These are phyloP conservation scores for Nissolia schottii DNA, from an alignment of 306 rosid genomes.

Conservation along the genomic window DNA sequence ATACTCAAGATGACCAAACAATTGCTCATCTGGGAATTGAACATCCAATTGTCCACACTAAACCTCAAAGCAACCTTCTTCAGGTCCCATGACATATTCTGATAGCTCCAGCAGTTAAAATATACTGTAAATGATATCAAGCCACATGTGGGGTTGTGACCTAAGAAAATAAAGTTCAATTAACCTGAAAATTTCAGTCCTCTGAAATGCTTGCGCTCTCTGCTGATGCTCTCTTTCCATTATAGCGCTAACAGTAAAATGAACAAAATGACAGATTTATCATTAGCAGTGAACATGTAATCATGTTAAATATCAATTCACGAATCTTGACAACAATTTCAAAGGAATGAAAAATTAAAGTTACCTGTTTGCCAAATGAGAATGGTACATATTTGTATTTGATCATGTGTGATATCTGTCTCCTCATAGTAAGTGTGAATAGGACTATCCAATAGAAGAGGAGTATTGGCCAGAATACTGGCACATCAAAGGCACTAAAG, in stretches of 20 bases:
- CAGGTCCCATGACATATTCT: slow-evolving; percentile 27
- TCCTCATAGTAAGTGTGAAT: slow-evolving; percentile 85
- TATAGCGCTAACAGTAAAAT: slow-evolving; percentile 59
- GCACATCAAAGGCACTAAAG: slow-evolving; percentile 52
- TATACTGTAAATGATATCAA: slow-evolving; percentile 29
- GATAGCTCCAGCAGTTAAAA: slow-evolving; percentile 33
- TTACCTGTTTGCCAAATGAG: slow-evolving; percentile 93
- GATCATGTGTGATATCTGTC: slow-evolving; percentile 92
- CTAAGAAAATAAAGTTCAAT: slow-evolving; percentile 21
- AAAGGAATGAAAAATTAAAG: background rate
- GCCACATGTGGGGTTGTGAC: slow-evolving; percentile 22
- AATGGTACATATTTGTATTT: slow-evolving; percentile 93
- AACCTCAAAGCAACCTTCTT: slow-evolving; percentile 26
- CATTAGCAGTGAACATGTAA: slow-evolving; percentile 11
- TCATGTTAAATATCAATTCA: background rate
- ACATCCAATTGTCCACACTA: slow-evolving; percentile 16
- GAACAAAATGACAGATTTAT: background rate
- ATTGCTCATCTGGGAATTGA: slow-evolving; percentile 14
- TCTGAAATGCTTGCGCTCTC: slow-evolving; percentile 44
- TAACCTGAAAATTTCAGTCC: slow-evolving; percentile 51
- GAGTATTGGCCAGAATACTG: slow-evolving; percentile 97
- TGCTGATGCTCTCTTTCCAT: slow-evolving; percentile 51
- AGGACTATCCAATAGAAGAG: slow-evolving; percentile 89
- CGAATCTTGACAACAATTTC: background rate
- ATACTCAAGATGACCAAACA: slow-evolving; percentile 29